phyloP scores from a whole-genome alignment of 768 basidiomycete species.

The Punctularia strigosozonata region DNA sequence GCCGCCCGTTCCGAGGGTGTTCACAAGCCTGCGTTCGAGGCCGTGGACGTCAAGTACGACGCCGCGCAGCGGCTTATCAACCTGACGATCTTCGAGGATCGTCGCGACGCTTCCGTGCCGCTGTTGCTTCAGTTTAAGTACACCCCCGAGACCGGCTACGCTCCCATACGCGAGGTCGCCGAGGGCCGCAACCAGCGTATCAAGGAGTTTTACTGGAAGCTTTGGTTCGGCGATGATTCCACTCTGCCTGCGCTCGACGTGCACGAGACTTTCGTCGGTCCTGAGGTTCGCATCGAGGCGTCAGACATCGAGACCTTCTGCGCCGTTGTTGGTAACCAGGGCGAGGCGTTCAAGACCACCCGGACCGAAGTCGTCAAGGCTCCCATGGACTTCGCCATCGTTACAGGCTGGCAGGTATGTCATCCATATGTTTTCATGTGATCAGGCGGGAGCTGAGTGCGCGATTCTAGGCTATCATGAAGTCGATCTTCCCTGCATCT shows the following conservation, averaged over 20 bases:
- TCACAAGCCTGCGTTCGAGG: constrained; percentile 71
- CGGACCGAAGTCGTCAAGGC: constrained; percentile 65
- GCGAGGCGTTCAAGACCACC: constrained; percentile 76
- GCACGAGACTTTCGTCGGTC: constrained; percentile 74
- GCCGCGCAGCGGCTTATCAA: constrained; percentile 42
- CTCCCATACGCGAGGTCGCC: constrained; percentile 87
- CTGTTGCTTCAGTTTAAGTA: constrained; percentile 77
- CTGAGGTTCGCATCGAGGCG: constrained; percentile 72
- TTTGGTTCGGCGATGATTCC: constrained; percentile 91
- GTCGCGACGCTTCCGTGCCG: constrained; percentile 63
- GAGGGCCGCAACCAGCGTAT: constrained; percentile 78
- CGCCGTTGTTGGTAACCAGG: constrained; percentile 86
- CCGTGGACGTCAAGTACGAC: constrained; percentile 60
- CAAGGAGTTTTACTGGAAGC: constrained; percentile 96
- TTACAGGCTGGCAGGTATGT: constrained; percentile 94
- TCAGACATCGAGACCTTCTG: constrained; percentile 82
- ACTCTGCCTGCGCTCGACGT: constrained; percentile 68
- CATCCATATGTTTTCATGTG: background rate
- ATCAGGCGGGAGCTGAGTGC: constrained; percentile 1
- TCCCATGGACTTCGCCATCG: constrained; percentile 98
- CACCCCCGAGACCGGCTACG: constrained; percentile 77
- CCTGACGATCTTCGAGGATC: constrained; percentile 76
- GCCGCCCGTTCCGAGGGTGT: constrained; percentile 68
- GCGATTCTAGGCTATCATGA: constrained; percentile 83
- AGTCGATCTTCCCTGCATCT: constrained; percentile 83